Evolutionary conservation across 192 early-diverging fungal genomes (phyloP).

Genomic region (Mortierella alpina): DNA sequence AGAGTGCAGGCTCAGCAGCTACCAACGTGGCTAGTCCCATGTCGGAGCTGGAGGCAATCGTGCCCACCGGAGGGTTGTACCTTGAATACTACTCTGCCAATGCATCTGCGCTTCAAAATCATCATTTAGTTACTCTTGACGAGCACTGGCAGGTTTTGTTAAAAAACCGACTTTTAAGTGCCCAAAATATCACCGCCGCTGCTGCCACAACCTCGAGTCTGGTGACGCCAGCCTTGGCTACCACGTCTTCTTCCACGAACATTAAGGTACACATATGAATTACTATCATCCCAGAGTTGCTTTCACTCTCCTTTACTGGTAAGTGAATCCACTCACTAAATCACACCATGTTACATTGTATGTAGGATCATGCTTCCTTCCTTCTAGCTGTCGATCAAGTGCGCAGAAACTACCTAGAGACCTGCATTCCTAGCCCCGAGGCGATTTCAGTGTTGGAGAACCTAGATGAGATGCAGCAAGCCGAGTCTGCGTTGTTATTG

Average conservation of each 20-base stretch:
- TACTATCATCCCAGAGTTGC: no score
- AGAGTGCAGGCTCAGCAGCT: background rate
- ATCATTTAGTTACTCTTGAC: slow-evolving; percentile 27
- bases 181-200: background rate
- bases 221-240: background rate
- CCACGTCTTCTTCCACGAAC: background rate
- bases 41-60: background rate
- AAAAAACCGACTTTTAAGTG: background rate
- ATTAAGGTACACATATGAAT: background rate
- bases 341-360: no score
- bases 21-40: background rate
- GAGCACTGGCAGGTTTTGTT: slow-evolving; percentile 31
- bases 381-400: slow-evolving; percentile 27
- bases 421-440: slow-evolving; percentile 39
- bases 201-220: background rate
- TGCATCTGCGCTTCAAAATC: slow-evolving; percentile 22
- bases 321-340: no score
- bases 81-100: slow-evolving; percentile 40
- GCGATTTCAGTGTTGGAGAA: slow-evolving; percentile 25
- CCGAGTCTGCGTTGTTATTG: slow-evolving; percentile 21
- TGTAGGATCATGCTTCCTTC: slow-evolving; percentile 27
- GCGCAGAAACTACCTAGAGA: slow-evolving; percentile 25
- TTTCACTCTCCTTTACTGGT: no score
- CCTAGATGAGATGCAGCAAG: slow-evolving; percentile 45
- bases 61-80: slow-evolving; percentile 27